Evolutionary conservation across 2,329 filamentous ascomycete species (phyloP), one percentile per base, ranked within the genome.

Genomic region (Colletotrichum caudatum): DNA sequence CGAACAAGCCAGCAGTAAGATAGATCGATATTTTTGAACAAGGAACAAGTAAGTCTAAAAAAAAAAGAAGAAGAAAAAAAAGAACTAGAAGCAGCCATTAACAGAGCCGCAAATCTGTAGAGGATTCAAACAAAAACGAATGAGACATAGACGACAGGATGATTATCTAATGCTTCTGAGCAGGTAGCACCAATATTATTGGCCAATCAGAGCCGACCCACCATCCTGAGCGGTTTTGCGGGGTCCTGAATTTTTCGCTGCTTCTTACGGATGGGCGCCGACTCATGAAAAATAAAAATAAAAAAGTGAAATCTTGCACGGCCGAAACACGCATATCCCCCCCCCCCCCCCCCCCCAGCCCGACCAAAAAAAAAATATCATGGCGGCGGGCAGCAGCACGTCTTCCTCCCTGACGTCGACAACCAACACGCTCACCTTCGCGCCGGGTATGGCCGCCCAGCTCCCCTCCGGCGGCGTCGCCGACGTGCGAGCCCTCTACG

Each of bases 351-450:
- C 29, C 26, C 26, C n/a, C 5, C 46, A 41, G 48, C 41, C 39
- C 41, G 20, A 20, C 41, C 41, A 29, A 44, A 68, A 37, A 44
- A 70, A 67, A 67, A 44, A 61, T 50, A 67, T 59, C 68, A 74
- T 74, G 71, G 68, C 71, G 67, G 80, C 82, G 74, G 79, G 79
- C 76, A 60, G 64, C 50, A 87, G 86, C 80, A 87, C 85, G 60
- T 86, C 86, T 72, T 91, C 90, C 74, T 90, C 88, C 72, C 84
- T 88, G 77, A 90, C 89, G 69, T 90, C 88, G 48, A 66, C 63
- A 61, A 66, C 90, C 6, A 88, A 91, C 77, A 92, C 90, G 48
- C 83, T 91, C 78, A 89, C 87, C 51, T 83, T 85, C 66, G 81
- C 84, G 51, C 83, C 87, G 59, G 78, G 78, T 66, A 84, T 85